A percentile compares a stretch with the other conserved stretches of the same genome.
phyloP scores from a whole-genome alignment of 148 eudicot species.

The Selenicereus undatus region DNA sequence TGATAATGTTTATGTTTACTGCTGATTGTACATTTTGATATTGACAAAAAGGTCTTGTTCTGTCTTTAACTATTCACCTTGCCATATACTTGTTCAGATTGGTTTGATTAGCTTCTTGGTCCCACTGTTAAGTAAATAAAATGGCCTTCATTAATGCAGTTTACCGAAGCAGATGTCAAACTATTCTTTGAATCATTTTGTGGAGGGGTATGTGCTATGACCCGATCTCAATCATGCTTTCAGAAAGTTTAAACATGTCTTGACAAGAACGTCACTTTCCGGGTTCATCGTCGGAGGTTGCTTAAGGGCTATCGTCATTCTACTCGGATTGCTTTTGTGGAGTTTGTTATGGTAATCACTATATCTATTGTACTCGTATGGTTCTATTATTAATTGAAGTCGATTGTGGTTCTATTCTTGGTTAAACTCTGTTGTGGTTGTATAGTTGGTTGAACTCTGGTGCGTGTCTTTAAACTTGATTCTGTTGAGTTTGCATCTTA shows the following conservation, averaged over 20 bases:
- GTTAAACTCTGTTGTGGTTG: not conserved
- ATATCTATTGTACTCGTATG: not conserved
- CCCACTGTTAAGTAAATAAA: not conserved
- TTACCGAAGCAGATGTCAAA: slow-evolving; percentile 77
- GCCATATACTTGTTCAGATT: not conserved
- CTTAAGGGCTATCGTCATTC: slow-evolving; percentile 40
- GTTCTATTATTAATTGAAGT: no score
- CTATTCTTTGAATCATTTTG: slow-evolving; percentile 74
- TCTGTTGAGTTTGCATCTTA: no score
- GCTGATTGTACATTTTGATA: no score
- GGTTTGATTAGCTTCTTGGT: not conserved
- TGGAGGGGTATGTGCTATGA: slow-evolving; percentile 55
- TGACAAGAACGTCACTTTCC: slow-evolving; percentile 2
- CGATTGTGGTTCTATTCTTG: not conserved
- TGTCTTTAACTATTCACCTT: not conserved
- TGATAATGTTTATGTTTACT: not conserved
- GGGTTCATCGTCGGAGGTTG: slow-evolving; percentile 44
- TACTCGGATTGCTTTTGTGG: slow-evolving; percentile 49
- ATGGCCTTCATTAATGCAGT: slow-evolving; percentile 34
- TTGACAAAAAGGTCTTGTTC: slow-evolving; percentile 50
- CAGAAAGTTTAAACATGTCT: not conserved
- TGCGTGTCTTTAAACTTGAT: no score
- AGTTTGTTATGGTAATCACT: slow-evolving; percentile 41
- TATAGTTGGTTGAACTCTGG: no score
- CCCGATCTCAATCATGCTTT: not conserved